A percentile compares a stretch with the other conserved stretches of the same genome.
phyloP scores from a whole-genome alignment of 768 basidiomycete species.

The Russula griseocarnosa region DNA sequence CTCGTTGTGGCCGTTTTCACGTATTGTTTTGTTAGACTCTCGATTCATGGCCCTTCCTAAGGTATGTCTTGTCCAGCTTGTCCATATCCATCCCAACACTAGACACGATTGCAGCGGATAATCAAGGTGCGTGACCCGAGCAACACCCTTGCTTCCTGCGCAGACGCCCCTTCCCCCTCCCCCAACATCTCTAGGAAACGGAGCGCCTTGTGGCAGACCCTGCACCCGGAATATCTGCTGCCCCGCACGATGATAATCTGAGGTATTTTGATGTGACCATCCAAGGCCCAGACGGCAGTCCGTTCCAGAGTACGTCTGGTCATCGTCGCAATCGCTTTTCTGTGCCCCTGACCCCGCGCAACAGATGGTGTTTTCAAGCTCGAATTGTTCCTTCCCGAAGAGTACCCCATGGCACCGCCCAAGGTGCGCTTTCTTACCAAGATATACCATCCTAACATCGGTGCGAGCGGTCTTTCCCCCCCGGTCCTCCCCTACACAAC shows the following conservation, averaged over 20 bases:
- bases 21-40: neutral
- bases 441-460: slow-evolving; percentile 99
- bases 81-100: neutral
- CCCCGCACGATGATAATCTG: slow-evolving; percentile 94
- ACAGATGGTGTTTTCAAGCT: slow-evolving; percentile 88
- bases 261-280: slow-evolving; percentile 99
- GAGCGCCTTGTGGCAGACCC: slow-evolving; percentile 95
- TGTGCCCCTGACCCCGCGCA: neutral
- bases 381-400: slow-evolving; percentile 97
- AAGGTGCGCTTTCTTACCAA: slow-evolving; percentile 97
- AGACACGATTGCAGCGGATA: slow-evolving; percentile 42
- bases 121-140: slow-evolving; percentile 44
- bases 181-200: slow-evolving; percentile 68
- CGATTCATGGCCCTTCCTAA: slow-evolving; percentile 51
- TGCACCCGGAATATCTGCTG: slow-evolving; percentile 93
- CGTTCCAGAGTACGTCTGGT: slow-evolving; percentile 60
- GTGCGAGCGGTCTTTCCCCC: slow-evolving; percentile 44
- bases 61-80: slow-evolving; percentile 34
- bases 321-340: neutral
- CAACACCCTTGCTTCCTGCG: neutral
- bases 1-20: neutral
- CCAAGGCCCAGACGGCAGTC: slow-evolving; percentile 89
- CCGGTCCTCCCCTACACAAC: neutral
- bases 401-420: slow-evolving; percentile 99
- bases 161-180: slow-evolving; percentile 4